Conservation (phyloP, 768 basidiomycete species). For the Rossbeevera mucosa region DNA sequence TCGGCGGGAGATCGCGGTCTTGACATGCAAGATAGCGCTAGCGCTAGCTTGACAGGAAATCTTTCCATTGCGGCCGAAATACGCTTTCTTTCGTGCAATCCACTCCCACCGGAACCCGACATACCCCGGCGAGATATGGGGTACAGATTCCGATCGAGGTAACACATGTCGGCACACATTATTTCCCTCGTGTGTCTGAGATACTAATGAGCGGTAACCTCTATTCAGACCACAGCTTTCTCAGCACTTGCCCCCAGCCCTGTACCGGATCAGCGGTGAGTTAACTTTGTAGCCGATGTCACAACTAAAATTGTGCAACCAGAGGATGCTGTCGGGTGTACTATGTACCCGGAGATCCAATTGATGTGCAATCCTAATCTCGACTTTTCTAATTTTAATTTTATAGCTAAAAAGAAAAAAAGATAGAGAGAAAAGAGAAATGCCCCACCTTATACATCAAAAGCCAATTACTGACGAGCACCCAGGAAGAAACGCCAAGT, state of each 20-base stretch:
- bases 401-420: not conserved
- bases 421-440: not conserved
- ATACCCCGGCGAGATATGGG: slow-evolving; percentile 17
- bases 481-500: not conserved
- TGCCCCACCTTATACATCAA: not conserved
- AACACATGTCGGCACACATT: slow-evolving; percentile 7
- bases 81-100: slow-evolving; percentile 8
- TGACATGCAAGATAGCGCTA: not conserved
- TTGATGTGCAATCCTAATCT: not conserved
- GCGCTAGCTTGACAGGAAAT: slow-evolving; percentile 5
- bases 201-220: slow-evolving; percentile 3
- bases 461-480: not conserved
- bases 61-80: slow-evolving; percentile 13
- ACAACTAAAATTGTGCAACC: slow-evolving; percentile 22
- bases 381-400: not conserved
- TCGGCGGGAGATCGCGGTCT: slow-evolving; percentile 13
- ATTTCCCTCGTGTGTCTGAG: slow-evolving; percentile 7
- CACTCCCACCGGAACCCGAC: slow-evolving; percentile 6
- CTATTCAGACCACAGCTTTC: slow-evolving; percentile 11
- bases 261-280: slow-evolving; percentile 9
- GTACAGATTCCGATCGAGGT: slow-evolving; percentile 14
- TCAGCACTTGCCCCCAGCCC: slow-evolving; percentile 6
- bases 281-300: slow-evolving; percentile 9
- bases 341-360: not conserved
- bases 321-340: not conserved